Evolutionary conservation across 2,329 filamentous ascomycete genomes (phyloP).

Genomic region (Fusarium sororula): DNA sequence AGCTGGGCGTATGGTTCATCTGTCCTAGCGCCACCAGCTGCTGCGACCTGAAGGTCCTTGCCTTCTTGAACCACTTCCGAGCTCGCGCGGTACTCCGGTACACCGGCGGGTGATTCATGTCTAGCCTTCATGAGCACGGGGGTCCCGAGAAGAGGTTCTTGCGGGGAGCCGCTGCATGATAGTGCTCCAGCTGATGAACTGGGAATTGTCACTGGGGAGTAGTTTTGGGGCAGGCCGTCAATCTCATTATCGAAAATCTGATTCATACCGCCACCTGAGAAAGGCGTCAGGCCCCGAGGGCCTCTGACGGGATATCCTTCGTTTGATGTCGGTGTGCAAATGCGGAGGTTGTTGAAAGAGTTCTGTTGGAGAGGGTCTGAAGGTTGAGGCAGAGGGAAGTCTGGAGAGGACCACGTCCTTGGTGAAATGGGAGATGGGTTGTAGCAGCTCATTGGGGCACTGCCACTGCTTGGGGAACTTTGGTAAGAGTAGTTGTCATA

Average conservation of each 20-base stretch:
- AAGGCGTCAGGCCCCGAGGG: conserved; percentile 32
- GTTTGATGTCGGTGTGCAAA: conserved; percentile 41
- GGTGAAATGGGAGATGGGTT: conserved; percentile 47
- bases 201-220: conserved; percentile 14
- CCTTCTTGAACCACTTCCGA: conserved; percentile 18
- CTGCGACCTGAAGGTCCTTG: conserved; percentile 3
- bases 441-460: conserved; percentile 39
- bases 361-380: conserved; percentile 35
- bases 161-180: conserved; percentile 35
- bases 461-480: conserved; percentile 44
- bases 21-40: conserved; percentile 35
- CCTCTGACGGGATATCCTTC: conserved; percentile 28
- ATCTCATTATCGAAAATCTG: conserved; percentile 31
- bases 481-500: conserved; percentile 50
- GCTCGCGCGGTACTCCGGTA: conserved; percentile 7
- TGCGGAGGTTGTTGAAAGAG: conserved; percentile 30
- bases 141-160: conserved; percentile 25
- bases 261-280: conserved; percentile 19
- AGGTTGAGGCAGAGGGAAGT: conserved; percentile 31
- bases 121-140: conserved; percentile 23
- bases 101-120: conserved; percentile 4
- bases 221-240: conserved; percentile 22
- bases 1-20: conserved; percentile 83
- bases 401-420: conserved; percentile 47
- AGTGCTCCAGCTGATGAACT: conserved; percentile 24